Evolutionary conservation across 2,329 filamentous ascomycete species (phyloP), one percentile per base, ranked within the genome.

Genomic region (Colletotrichum tabaci): DNA sequence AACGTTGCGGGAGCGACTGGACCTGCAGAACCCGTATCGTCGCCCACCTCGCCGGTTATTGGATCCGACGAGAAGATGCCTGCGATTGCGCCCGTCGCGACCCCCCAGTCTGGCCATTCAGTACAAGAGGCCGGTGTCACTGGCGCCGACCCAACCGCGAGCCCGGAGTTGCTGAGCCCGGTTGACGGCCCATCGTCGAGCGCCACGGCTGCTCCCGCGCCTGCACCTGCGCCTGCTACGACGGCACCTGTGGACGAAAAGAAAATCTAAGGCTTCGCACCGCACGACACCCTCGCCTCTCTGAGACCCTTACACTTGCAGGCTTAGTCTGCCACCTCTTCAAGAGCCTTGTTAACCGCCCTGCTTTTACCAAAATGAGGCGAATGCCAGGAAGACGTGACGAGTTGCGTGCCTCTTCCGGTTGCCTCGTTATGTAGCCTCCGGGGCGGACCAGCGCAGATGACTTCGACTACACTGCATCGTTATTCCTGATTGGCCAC

Each of bases 1-100:
- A 82, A 85, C 68, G 87, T 90, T 10, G 89, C 89, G 38, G 91
- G 90, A 61, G 82, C 86, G 7, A 83, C 83, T 0, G 84, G 82
- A 0, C 78, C 83, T 10, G 79, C 79, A 18, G 82, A 78, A 38
- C 72, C 77, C 42, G 38, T 50, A 46, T 78, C 80, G 53, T 21
- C 71, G 18, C 80, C 83, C 4, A 73, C 75, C 12, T 83, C 83
- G 30, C 81, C 82, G 18, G 75, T 75, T 18, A 74, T 77, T 52
- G 76, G 76, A 15, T 74, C 78, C 21, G 80, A 79, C 53, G 78
- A 77, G 60, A 75, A 76, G 62, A 75, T 76, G 44, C 73, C 70
- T 40, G 56, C 70, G 18, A 67, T 60, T 46, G 67, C 63, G 18
- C 74, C 76, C n/a, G 67, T 71, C 75, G 64, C 74, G 69, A 42